Evolutionary conservation across 331 rosid species (phyloP).

Genomic region (Malus hybrid): DNA sequence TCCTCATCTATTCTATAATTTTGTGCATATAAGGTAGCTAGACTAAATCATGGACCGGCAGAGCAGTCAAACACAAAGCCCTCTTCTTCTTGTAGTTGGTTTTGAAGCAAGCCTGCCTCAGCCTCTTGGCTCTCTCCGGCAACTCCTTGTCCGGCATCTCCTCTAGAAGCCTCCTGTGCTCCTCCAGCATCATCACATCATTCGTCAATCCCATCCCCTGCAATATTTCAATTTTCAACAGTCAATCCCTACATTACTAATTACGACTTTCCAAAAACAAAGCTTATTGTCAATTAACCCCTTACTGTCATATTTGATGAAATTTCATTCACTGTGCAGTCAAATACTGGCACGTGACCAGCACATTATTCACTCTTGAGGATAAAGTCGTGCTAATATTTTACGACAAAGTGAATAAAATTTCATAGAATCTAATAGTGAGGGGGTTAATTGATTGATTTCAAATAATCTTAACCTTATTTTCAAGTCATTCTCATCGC

Average conservation of each 20-base stretch:
- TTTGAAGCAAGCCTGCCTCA: slow-evolving; percentile 73
- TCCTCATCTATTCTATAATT: neutral
- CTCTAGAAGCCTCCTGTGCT: slow-evolving; percentile 38
- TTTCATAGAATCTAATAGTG: too few species aligned
- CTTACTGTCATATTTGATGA: too few species aligned
- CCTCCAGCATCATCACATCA: slow-evolving; percentile 53
- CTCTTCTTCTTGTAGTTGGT: slow-evolving; percentile 57
- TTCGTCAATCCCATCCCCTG: slow-evolving; percentile 58
- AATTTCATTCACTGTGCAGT: too few species aligned
- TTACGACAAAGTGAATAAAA: too few species aligned
- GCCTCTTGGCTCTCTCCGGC: slow-evolving; percentile 46
- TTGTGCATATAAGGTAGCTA: neutral
- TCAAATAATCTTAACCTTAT: too few species aligned
- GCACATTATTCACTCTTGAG: too few species aligned
- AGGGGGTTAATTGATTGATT: too few species aligned
- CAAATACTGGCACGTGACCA: too few species aligned
- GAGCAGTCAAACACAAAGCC: neutral
- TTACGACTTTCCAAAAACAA: neutral
- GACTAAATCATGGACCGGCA: neutral
- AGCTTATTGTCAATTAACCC: too few species aligned
- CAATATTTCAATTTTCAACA: neutral
- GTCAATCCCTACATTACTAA: neutral
- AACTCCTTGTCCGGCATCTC: slow-evolving; percentile 45
- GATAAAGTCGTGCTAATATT: too few species aligned
- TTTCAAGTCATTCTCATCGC: neutral